Evolutionary conservation across 768 basidiomycete genomes (phyloP), one percentile per base, ranked within the genome.

Genomic region (Pleurotus platypus): DNA sequence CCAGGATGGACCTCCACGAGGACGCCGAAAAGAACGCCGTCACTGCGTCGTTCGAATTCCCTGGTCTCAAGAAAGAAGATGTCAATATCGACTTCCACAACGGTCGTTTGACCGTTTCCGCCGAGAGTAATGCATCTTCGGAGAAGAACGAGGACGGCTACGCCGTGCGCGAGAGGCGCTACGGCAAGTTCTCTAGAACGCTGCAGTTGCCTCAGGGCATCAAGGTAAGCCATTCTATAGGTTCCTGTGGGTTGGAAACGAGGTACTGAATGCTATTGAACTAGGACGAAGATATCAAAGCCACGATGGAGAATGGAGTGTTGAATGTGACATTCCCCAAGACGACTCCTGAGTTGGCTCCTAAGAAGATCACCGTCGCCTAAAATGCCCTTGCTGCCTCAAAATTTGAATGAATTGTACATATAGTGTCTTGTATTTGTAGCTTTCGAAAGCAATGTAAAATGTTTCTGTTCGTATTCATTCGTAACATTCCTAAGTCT

Each of bases 31-130:
- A 64, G n/a, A 76, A 77, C 59, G 57, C 61, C 16, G 75, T 83
- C 24, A 80, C 77, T 2, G 81, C 80, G 8, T 75, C 75, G 5
- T 81, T 85, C 56, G 85, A 84, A 61, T 67, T 83, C 1, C 83
- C 84, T 4, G 82, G 83, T 7, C 64, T 83, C 53, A 78, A 72
- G 54, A 78, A 80, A 54, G 75, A 79, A 43, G 71, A 75, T 49
- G 72, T 84, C 43, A 62, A 67, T 35, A 77, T 84, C 49, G 75
- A 82, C 50, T 65, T 82, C 16, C 73, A 75, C 40, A 73, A 80
- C 58, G 72, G 75, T 57, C 73, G 70, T 39, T 67, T 86, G 49
- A 78, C 70, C 1, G 69, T 85, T 37, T 76, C 78, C 6, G 81
- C 79, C 22, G 75, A 82, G 63, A 70, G 62, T 22, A 66, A 67